These are phyloP conservation scores for Boletus sp. DNA, from an alignment of 768 basidiomycete genomes.

Conservation along the genomic window DNA sequence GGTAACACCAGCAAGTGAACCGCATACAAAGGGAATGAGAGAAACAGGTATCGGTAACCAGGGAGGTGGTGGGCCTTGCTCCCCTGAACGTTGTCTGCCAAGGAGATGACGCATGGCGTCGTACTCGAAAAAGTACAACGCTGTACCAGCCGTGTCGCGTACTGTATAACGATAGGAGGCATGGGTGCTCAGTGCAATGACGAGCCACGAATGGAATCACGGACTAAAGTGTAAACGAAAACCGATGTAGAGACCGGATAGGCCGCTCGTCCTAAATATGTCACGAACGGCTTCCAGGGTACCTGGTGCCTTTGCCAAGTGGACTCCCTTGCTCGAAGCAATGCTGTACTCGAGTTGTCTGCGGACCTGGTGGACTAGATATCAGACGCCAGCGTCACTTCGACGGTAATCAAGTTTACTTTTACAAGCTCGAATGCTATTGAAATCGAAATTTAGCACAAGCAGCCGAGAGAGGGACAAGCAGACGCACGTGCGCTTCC, in stretches of 20 bases:
- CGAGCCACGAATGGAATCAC: conserved; percentile 23
- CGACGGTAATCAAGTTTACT: conserved; percentile 40
- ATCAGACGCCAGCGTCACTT: conserved; percentile 7
- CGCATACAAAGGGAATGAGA: conserved; percentile 87
- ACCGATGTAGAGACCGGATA: conserved; percentile 75
- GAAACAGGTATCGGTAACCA: conserved; percentile 84
- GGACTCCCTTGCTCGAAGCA: conserved; percentile 72
- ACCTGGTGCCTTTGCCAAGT: conserved; percentile 72
- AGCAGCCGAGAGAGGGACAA: background rate
- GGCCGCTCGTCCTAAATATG: conserved; percentile 63
- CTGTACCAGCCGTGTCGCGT: conserved; percentile 87
- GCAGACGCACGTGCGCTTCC: conserved; percentile 78
- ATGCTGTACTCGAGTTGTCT: conserved; percentile 92
- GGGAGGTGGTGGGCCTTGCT: conserved; percentile 77
- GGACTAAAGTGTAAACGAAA: conserved; percentile 83
- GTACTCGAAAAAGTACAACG: conserved; percentile 92
- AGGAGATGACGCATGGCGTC: conserved; percentile 87
- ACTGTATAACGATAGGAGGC: conserved; percentile 42
- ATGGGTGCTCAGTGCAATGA: conserved; percentile 1
- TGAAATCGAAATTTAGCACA: conserved; percentile 18
- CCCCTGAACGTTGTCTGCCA: conserved; percentile 72
- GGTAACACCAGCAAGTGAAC: conserved; percentile 85
- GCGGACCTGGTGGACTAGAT: conserved; percentile 57
- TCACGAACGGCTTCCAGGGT: conserved; percentile 78
- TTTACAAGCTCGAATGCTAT: conserved; percentile 94